phyloP scores from a whole-genome alignment of 495 filamentous ascomycete species.

The Talaromyces wortmannii region DNA sequence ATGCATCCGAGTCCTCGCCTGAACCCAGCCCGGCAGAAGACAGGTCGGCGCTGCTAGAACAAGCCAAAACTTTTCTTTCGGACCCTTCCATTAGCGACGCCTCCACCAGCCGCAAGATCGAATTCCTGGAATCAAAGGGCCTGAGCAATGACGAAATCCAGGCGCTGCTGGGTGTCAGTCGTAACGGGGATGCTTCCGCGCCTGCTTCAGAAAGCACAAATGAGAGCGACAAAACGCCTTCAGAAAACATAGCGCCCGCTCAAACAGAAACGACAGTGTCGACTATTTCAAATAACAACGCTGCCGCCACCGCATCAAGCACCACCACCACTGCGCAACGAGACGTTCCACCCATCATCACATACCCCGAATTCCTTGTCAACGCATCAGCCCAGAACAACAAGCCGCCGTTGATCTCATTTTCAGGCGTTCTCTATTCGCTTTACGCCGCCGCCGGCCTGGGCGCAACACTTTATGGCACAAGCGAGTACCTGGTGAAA shows the following conservation, averaged over 20 bases:
- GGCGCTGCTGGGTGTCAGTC: slow-evolving; percentile 48
- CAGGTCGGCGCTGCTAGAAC: slow-evolving; percentile 50
- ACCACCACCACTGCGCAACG: slow-evolving; percentile 18
- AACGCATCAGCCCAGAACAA: slow-evolving; percentile 28
- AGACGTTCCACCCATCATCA: slow-evolving; percentile 82
- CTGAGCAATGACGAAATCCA: slow-evolving; percentile 61
- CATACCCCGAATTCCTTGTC: slow-evolving; percentile 90
- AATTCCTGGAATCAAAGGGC: slow-evolving; percentile 77
- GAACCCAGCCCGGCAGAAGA: neutral
- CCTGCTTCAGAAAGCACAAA: slow-evolving; percentile 2
- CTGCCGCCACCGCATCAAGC: slow-evolving; percentile 8
- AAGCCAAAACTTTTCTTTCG: slow-evolving; percentile 73
- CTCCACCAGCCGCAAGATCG: slow-evolving; percentile 62
- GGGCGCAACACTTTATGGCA: slow-evolving; percentile 69
- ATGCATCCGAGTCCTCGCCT: slow-evolving; percentile 8
- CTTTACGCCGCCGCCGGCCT: slow-evolving; percentile 68
- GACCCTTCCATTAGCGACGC: slow-evolving; percentile 68
- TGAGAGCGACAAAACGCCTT: slow-evolving; percentile 8
- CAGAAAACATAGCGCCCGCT: slow-evolving; percentile 4
- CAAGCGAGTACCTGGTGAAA: slow-evolving; percentile 70
- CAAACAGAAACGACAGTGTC: slow-evolving; percentile 1
- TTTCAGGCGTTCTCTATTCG: slow-evolving; percentile 65
- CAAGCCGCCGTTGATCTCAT: slow-evolving; percentile 75
- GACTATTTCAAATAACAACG: slow-evolving; percentile 10
- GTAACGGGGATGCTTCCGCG: slow-evolving; percentile 24